Percentiles rank a stretch among this genome's conserved stretches.
These are phyloP conservation scores for Cryptococcus hybrid DNA, from an alignment of 1,284 basidiomycete species.

Conservation along the genomic window DNA sequence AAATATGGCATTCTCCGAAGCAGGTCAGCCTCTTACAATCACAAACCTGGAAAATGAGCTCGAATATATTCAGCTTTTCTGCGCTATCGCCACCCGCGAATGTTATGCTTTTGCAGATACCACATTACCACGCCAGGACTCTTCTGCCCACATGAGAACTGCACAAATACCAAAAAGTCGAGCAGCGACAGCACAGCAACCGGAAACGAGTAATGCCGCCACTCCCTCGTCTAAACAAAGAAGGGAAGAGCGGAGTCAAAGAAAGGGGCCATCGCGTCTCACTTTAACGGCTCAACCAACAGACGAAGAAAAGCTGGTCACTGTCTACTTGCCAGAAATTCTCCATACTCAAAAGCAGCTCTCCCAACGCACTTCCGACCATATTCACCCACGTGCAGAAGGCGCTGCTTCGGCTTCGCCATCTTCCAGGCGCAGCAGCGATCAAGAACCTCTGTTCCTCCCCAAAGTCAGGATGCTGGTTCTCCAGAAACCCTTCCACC, in stretches of 20 bases:
- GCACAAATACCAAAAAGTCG: not conserved
- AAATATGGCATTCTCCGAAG: slow-evolving; percentile 40
- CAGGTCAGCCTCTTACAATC: slow-evolving; percentile 45
- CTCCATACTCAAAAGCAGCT: not conserved
- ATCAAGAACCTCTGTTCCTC: slow-evolving; percentile 26
- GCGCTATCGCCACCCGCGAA: slow-evolving; percentile 45
- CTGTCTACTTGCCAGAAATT: not conserved
- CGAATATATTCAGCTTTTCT: slow-evolving; percentile 36
- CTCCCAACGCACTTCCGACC: not conserved
- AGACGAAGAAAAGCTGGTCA: not conserved
- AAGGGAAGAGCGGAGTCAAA: not conserved
- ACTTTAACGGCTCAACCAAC: not conserved
- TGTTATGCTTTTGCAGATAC: slow-evolving; percentile 38
- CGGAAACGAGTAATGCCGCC: not conserved
- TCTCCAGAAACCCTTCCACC: not conserved
- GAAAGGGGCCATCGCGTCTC: not conserved
- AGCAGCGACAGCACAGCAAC: not conserved
- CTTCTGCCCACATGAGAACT: not conserved
- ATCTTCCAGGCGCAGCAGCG: not conserved
- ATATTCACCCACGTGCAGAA: not conserved
- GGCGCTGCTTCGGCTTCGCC: not conserved
- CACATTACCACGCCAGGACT: not conserved
- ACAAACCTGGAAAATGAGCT: slow-evolving; percentile 29
- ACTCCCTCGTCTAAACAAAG: not conserved
- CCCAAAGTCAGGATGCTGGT: slow-evolving; percentile 7